Base-by-base conservation (phyloP, 768 basidiomycete genomes). In the Amanita molliuscula region DNA sequence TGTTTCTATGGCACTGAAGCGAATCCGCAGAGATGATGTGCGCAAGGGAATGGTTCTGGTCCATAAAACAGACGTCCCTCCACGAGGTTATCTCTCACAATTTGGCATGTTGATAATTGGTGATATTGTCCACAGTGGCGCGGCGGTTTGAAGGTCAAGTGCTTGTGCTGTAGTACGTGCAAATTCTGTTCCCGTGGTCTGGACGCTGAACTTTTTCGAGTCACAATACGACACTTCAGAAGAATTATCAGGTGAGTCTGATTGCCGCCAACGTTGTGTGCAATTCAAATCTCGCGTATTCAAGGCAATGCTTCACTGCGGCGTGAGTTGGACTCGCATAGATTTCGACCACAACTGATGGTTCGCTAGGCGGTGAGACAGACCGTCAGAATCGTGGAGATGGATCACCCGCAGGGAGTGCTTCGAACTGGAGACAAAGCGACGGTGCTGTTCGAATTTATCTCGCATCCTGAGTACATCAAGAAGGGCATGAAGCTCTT, bases 21-120 rank as follows among this genome's bases (percentile, higher is more conserved):
- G 90, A 40, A 83, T 96, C 52, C 76, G 85, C 48, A 71, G 89
- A 48, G 76, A 81, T 6, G 79, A 82, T 18, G 81, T 97, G 7
- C 73, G 95, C 52, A 98, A 97, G 65, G 95, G 94, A 10, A 94
- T 95, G 94, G 89, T 96, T 2, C 69, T 97, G 38, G 82, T 93
- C 0, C 80, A 81, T 50, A 89, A 84, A 64, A 77, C 81, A 2
- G 92, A 95, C 9, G 67, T 67, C 6, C 84, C 79, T 23, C 93
- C 93, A 3, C 77, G 76, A 72, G 86, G 88, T 86, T 58, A 48
- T 40, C 6, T 25, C 3, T 33, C 5, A 11, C 21, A 8, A 7
- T 45, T 11, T 26, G 15, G 20, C 7, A 36, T 37, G 9, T 16
- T 7, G 29, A 38, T 38, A 9, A 18, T 46, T 16, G 11, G n/a